Evolutionary conservation across 805 yeast genomes (phyloP).

Genomic region (Yamadazyma insecticola): DNA sequence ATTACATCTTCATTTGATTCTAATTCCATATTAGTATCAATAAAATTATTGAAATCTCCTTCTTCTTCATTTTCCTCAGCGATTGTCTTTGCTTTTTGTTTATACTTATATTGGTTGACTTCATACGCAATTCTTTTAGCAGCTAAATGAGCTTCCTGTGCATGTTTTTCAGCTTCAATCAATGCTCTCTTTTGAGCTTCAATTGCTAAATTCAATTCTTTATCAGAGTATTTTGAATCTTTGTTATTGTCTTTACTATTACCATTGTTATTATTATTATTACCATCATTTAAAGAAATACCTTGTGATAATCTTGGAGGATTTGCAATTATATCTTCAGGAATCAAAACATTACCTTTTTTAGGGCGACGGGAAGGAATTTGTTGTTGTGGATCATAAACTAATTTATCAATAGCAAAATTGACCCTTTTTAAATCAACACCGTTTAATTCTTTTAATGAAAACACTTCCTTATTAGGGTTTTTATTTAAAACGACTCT

Average conservation of each 20-base stretch:
- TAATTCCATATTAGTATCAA: conserved; percentile 13
- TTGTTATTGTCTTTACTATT: conserved; percentile 18
- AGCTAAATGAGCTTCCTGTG: conserved; percentile 68
- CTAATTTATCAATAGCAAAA: conserved; percentile 71
- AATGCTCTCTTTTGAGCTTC: conserved; percentile 52
- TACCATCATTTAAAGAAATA: conserved; percentile 44
- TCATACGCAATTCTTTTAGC: conserved; percentile 69
- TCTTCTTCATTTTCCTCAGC: conserved; percentile 8
- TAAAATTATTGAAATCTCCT: conserved; percentile 1
- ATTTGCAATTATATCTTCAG: conserved; percentile 62
- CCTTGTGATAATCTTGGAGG: conserved; percentile 67
- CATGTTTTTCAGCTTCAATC: conserved; percentile 65
- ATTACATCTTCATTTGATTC: conserved; percentile 12
- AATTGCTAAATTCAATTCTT: conserved; percentile 52
- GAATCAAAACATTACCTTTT: conserved; percentile 49
- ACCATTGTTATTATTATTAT: conserved; percentile 12
- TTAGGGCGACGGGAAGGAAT: conserved; percentile 54
- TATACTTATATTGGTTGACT: conserved; percentile 43
- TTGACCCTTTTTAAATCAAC: conserved; percentile 57
- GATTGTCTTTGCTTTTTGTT: conserved; percentile 4
- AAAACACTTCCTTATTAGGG: conserved; percentile 32
- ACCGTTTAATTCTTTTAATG: conserved; percentile 25
- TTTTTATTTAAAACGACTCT: conserved; percentile 44
- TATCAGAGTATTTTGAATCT: conserved; percentile 31
- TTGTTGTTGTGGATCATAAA: conserved; percentile 71